A percentile compares a stretch with the other conserved stretches of the same genome.
Conservation (phyloP, 352 stramenopile species). For the Phytophthora agathidicida region DNA sequence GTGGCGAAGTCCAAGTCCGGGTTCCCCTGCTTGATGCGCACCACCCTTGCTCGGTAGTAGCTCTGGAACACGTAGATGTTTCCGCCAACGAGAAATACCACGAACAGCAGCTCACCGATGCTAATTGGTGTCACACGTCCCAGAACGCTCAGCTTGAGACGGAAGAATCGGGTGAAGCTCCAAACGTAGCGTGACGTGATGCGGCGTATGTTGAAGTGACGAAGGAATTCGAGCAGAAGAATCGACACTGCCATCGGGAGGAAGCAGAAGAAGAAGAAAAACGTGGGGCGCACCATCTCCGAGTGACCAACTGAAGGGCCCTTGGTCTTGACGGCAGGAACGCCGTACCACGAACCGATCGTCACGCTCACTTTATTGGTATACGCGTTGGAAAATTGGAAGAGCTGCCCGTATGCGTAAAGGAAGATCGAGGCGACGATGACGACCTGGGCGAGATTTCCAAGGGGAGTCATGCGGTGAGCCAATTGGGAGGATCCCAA, state of each 20-base stretch:
- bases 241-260: constrained; percentile 44
- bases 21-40: constrained; percentile 9
- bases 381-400: constrained; percentile 33
- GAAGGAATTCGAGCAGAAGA: constrained; percentile 49
- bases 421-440: constrained; percentile 36
- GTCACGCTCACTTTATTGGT: constrained; percentile 7
- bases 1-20: constrained; percentile 16
- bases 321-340: constrained; percentile 19
- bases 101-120: constrained; percentile 39
- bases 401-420: constrained; percentile 40
- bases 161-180: constrained; percentile 35
- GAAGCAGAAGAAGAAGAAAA: constrained; percentile 56
- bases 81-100: constrained; percentile 32
- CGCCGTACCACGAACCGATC: constrained; percentile 37
- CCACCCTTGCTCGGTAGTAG: constrained; percentile 13
- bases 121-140: constrained; percentile 38
- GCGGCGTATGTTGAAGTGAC: constrained; percentile 44
- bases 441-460: constrained; percentile 21
- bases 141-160: constrained; percentile 43
- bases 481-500: constrained; percentile 2
- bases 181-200: constrained; percentile 36
- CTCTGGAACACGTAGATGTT: constrained; percentile 45
- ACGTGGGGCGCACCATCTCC: constrained; percentile 62
- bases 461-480: neutral
- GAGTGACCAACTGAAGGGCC: constrained; percentile 21